Base-by-base conservation (phyloP, 805 yeast genomes). In the Ogataea pignaliae region DNA sequence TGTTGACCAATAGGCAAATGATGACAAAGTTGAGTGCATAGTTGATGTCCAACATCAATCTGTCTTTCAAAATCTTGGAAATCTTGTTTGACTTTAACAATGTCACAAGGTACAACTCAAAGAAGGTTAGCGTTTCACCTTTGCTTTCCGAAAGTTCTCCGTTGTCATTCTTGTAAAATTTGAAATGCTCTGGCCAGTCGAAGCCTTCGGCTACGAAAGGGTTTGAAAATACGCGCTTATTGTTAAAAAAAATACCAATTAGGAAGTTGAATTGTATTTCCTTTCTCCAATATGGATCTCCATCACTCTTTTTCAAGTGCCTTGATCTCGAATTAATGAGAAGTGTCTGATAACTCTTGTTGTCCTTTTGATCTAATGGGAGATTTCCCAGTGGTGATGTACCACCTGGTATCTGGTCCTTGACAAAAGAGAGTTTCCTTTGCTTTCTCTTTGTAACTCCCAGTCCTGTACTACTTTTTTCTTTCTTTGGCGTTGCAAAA, bases 261-360 rank as follows among this genome's bases (percentile, higher is more conserved):
- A 91, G 66, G 52, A 90, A 87, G 52, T 84, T 89, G 63, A 81
- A 85, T 63, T 89, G 97, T 44, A 91, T 83, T 56, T 91, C 98
- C 43, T 69, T 75, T 39, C 98, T 73, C 85, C 93, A 86, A 46
- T 90, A 80, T 16, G 96, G 95, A 56, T 86, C 95, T 6, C 98
- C 97, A 58, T 91, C 98, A 15, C 80, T 73, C 59, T 90, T 91
- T 64, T 91, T 91, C 54, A 91, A 63, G 62, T 83, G 89, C 37
- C 86, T 69, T 4, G 63, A 49, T 39, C 66, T 52, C 3, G 64
- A 53, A 50, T 67, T 59, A 9, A 64, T 56, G 37, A 58, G 44
- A 17, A 56, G 45, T 5, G 64, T 55, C 40, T 57, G 64, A 37
- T 58, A 61, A 45, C 47, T 54, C 45, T 56, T 60, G 31, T 39